phyloP scores from a whole-genome alignment of 495 filamentous ascomycete species.

The Tetracladium setigerum region DNA sequence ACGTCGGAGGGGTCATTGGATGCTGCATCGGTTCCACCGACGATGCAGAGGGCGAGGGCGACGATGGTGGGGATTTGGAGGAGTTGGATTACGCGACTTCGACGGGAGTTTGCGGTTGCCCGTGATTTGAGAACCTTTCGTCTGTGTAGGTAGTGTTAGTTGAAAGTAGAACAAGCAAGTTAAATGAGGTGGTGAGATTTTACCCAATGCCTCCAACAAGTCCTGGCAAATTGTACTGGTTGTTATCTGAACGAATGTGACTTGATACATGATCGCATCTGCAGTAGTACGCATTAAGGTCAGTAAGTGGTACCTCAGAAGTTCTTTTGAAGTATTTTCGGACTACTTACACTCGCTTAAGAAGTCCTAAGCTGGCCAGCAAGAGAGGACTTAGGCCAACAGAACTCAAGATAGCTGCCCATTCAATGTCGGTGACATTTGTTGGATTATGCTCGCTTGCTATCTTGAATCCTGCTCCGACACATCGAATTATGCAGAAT shows the following conservation, averaged over 20 bases:
- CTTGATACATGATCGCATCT: slow-evolving; percentile 15
- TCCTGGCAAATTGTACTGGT: no score
- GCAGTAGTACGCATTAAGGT: no score
- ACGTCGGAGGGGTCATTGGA: slow-evolving; percentile 5
- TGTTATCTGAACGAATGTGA: slow-evolving; percentile 2
- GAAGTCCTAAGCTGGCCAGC: slow-evolving; percentile 17
- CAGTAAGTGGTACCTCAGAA: no score
- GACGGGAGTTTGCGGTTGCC: slow-evolving; percentile 13
- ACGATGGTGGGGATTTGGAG: slow-evolving; percentile 13
- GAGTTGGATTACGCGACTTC: slow-evolving; percentile 18
- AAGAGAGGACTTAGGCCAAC: slow-evolving; percentile 20
- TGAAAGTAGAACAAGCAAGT: no score
- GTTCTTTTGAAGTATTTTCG: no score
- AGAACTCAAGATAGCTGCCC: slow-evolving; percentile 12
- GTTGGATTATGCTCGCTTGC: slow-evolving; percentile 3
- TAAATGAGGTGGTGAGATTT: neutral
- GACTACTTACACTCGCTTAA: slow-evolving; percentile 17
- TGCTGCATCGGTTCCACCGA: slow-evolving; percentile 17
- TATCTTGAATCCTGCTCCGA: slow-evolving; percentile 16
- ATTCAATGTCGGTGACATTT: slow-evolving; percentile 15
- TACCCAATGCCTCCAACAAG: neutral
- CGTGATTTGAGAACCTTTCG: slow-evolving; percentile 6
- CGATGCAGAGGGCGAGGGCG: slow-evolving; percentile 21
- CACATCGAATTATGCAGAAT: slow-evolving; percentile 12
- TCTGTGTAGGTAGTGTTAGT: neutral